Evolutionary conservation across 176 grass and related monocot species (phyloP).

Genomic region (Cenchrus purpureus): DNA sequence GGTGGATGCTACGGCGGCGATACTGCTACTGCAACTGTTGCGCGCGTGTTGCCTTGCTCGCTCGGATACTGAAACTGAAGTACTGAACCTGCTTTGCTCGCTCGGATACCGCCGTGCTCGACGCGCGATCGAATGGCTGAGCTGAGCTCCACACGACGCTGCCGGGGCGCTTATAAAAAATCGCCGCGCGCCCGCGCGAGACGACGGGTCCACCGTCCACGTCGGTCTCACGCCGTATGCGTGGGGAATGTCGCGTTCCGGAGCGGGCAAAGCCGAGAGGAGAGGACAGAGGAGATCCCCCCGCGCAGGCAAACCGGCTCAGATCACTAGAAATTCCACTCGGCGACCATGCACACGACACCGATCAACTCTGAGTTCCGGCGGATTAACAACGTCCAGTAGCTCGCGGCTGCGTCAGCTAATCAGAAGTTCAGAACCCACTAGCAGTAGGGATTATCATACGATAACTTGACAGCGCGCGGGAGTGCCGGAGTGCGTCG

Average conservation of each 20-base stretch:
- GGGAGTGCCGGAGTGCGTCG: background rate
- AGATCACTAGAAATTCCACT: constrained; percentile 25
- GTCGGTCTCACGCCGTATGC: constrained; percentile 12
- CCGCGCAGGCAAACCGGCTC: background rate
- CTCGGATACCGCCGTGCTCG: background rate
- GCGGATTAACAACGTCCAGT: background rate
- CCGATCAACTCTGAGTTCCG: background rate
- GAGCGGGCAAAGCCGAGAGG: constrained; percentile 1
- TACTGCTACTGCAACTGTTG: background rate
- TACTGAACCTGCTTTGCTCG: background rate
- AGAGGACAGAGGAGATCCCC: too few species aligned
- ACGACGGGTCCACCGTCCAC: background rate
- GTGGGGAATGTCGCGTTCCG: constrained; percentile 53
- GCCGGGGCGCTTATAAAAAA: constrained; percentile 43
- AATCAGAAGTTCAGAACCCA: background rate
- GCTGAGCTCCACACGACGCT: constrained; percentile 39
- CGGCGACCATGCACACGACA: constrained; percentile 1
- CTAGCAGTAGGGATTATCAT: background rate
- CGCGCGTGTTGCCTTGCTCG: background rate
- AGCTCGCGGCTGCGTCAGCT: background rate
- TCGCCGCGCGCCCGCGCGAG: background rate
- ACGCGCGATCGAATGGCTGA: constrained; percentile 40
- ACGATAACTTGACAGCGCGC: constrained; percentile 16
- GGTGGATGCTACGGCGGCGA: background rate
- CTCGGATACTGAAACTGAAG: background rate